Percentiles rank a stretch among this genome's conserved stretches.
phyloP scores from a whole-genome alignment of 1,139 yeast genomes.

The Yamadazyma oceani region DNA sequence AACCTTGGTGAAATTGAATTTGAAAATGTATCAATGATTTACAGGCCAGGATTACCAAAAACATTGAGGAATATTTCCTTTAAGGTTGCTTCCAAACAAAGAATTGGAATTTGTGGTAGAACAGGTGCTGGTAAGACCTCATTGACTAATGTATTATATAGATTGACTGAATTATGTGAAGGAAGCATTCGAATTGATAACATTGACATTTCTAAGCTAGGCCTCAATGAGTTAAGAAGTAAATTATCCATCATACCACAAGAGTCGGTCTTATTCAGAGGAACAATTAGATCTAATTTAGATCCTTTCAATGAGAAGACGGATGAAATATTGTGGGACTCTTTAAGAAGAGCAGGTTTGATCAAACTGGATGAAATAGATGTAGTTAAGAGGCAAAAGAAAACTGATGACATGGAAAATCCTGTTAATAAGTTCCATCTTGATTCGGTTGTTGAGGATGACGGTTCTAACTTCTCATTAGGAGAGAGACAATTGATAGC shows the following conservation, averaged over 20 bases:
- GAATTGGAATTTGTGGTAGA: slow-evolving; percentile 76
- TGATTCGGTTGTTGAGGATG: slow-evolving; percentile 48
- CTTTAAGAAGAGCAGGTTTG: slow-evolving; percentile 29
- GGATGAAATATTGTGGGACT: slow-evolving; percentile 32
- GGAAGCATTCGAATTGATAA: slow-evolving; percentile 63
- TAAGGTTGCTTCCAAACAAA: slow-evolving; percentile 52
- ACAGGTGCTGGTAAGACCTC: slow-evolving; percentile 83
- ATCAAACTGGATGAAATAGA: slow-evolving; percentile 22
- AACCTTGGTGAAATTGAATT: slow-evolving; percentile 53
- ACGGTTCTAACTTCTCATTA: slow-evolving; percentile 51
- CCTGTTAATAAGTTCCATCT: slow-evolving; percentile 38
- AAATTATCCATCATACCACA: slow-evolving; percentile 85
- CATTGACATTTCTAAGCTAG: slow-evolving; percentile 59
- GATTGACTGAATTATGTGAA: slow-evolving; percentile 53
- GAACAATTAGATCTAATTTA: slow-evolving; percentile 74
- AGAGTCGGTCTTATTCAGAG: slow-evolving; percentile 85
- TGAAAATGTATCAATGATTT: slow-evolving; percentile 59
- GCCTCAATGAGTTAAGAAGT: slow-evolving; percentile 71
- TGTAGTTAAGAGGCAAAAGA: slow-evolving; percentile 16
- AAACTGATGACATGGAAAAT: slow-evolving; percentile 3
- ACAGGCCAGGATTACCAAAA: slow-evolving; percentile 73
- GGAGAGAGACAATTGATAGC: slow-evolving; percentile 56
- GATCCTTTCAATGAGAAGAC: slow-evolving; percentile 54
- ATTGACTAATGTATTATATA: slow-evolving; percentile 63
- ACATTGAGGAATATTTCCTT: slow-evolving; percentile 61